Evolutionary conservation across 176 grass and related monocot genomes (phyloP).

Genomic region (Lolium multiflorum): DNA sequence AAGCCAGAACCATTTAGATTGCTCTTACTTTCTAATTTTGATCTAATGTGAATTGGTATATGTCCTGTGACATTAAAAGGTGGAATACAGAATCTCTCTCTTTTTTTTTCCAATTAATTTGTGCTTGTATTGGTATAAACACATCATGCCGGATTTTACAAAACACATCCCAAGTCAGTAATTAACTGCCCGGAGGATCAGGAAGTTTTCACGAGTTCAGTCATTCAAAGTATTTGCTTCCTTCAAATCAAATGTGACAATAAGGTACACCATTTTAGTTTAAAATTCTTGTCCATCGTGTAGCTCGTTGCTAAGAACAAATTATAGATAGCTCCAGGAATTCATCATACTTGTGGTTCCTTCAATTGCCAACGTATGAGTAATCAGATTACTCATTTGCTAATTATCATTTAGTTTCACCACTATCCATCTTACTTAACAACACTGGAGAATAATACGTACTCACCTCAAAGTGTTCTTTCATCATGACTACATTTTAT

Average conservation of each 20-base stretch:
- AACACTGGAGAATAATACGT: neutral
- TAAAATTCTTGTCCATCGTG: constrained; percentile 2
- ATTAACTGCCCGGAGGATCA: neutral
- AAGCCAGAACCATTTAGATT: neutral
- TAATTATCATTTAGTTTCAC: constrained; percentile 19
- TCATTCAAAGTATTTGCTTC: constrained; percentile 32
- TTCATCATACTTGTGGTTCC: constrained; percentile 15
- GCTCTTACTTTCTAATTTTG: constrained; percentile 7
- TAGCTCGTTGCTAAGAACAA: neutral
- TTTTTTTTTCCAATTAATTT: neutral
- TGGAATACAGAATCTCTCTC: neutral
- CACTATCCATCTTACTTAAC: neutral
- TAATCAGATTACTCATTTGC: neutral
- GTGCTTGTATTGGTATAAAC: constrained; percentile 30
- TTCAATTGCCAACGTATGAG: constrained; percentile 5
- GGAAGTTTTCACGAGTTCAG: constrained; percentile 31
- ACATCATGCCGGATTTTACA: constrained; percentile 5
- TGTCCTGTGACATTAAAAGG: neutral
- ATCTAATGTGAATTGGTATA: constrained; percentile 18
- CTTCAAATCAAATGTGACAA: constrained; percentile 16
- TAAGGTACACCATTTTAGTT: constrained; percentile 33
- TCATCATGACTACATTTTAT: neutral
- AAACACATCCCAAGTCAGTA: constrained; percentile 1
- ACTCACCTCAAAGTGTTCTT: constrained; percentile 8
- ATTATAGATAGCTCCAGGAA: constrained; percentile 17